A percentile compares a stretch with the other conserved stretches of the same genome.
These are phyloP conservation scores for Otatea glauca DNA, from an alignment of 176 grass and related monocot genomes.

Conservation along the genomic window DNA sequence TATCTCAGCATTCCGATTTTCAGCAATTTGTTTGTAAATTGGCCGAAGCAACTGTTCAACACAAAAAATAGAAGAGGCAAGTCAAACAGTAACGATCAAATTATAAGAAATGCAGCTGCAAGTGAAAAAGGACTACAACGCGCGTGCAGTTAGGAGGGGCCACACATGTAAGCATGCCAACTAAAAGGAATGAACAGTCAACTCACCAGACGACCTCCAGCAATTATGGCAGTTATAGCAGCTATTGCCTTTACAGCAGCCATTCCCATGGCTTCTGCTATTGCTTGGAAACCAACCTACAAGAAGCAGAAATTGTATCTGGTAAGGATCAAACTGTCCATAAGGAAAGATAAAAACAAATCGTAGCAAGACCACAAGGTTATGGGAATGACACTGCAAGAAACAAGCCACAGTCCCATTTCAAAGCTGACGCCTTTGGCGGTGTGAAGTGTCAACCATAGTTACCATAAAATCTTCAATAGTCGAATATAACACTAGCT, in stretches of 20 bases:
- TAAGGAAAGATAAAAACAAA: not conserved
- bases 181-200: conserved; percentile 29
- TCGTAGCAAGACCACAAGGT: not conserved
- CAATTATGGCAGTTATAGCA: conserved; percentile 97
- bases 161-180: conserved; percentile 8
- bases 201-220: conserved; percentile 94
- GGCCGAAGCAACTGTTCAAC: conserved; percentile 81
- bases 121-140: conserved; percentile 15
- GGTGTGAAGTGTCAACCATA: not conserved
- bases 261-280: conserved; percentile 94
- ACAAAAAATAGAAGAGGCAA: conserved; percentile 30
- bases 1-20: conserved; percentile 98
- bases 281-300: conserved; percentile 99
- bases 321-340: conserved; percentile 20
- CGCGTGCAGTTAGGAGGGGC: not conserved
- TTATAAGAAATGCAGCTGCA: conserved; percentile 39
- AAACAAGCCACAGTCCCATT: not conserved
- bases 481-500: not conserved
- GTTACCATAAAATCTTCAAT: not conserved
- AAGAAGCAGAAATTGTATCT: conserved; percentile 31
- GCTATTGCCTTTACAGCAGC: conserved; percentile 95
- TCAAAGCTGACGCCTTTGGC: conserved; percentile 1
- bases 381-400: not conserved
- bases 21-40: conserved; percentile 98
- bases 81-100: conserved; percentile 31